A percentile compares a stretch with the other conserved stretches of the same genome.
Evolutionary conservation across 139 green algal species (phyloP).

Genomic region (Eudorina sp.): DNA sequence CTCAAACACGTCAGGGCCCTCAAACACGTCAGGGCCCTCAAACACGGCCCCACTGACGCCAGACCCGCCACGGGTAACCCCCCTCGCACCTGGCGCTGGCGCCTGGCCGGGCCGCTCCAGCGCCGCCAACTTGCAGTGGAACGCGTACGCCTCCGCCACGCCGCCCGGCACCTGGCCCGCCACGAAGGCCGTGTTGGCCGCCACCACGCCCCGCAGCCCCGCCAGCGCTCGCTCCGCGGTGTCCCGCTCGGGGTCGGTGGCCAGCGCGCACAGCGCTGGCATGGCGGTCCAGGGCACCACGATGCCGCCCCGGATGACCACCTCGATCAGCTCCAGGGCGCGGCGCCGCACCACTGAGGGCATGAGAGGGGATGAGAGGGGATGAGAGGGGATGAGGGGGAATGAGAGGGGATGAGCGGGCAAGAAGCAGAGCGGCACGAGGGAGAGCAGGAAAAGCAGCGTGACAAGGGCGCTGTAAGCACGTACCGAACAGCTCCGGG

Average conservation of each 20-base stretch:
- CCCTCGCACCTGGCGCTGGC: not conserved
- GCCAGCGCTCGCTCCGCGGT: conserved; percentile 48
- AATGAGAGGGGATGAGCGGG: no score
- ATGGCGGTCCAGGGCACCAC: conserved; percentile 81
- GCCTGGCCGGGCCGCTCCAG: conserved; percentile 1
- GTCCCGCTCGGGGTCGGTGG: conserved; percentile 68
- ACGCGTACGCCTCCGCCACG: conserved; percentile 61
- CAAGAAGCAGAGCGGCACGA: no score
- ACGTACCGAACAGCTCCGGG: no score
- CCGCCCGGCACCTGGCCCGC: conserved; percentile 55
- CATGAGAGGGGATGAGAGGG: no score
- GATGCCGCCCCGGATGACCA: conserved; percentile 79
- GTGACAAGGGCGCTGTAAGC: no score
- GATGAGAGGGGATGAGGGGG: no score
- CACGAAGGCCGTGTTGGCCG: conserved; percentile 44
- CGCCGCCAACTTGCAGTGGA: conserved; percentile 64
- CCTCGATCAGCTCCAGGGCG: conserved; percentile 82
- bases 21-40: no score
- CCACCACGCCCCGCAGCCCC: conserved; percentile 18
- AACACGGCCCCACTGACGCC: no score
- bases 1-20: no score
- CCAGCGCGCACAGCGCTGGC: conserved; percentile 70
- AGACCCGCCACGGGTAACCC: not conserved
- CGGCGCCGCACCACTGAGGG: conserved; percentile 65
- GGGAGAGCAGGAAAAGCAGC: no score